Conservation (phyloP, 208 protist genomes). For the Wallacemonas sp. region DNA sequence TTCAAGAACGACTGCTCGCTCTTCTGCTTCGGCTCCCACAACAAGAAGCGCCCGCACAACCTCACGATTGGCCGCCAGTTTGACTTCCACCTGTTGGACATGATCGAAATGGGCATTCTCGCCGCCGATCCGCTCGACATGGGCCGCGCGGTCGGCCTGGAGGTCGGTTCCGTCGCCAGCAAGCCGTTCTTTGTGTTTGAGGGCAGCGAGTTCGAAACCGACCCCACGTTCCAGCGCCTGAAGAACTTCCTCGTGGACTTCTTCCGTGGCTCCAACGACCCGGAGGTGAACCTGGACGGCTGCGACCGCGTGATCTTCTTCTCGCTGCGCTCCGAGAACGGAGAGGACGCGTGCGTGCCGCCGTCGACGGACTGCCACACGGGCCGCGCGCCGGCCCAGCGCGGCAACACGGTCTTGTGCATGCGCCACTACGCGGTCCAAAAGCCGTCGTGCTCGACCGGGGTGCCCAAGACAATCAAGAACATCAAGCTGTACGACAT, state of each 20-base stretch:
- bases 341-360: slow-evolving; percentile 69
- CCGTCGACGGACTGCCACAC: slow-evolving; percentile 75
- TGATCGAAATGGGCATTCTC: slow-evolving; percentile 87
- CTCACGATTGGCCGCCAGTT: slow-evolving; percentile 85
- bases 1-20: slow-evolving; percentile 94
- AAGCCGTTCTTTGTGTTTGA: slow-evolving; percentile 91
- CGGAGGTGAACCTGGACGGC: slow-evolving; percentile 72
- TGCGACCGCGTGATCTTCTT: slow-evolving; percentile 83
- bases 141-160: slow-evolving; percentile 40
- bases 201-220: slow-evolving; percentile 70
- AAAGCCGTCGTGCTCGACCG: slow-evolving; percentile 57
- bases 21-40: slow-evolving; percentile 85
- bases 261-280: slow-evolving; percentile 76
- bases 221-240: slow-evolving; percentile 72
- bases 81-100: slow-evolving; percentile 91
- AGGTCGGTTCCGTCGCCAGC: slow-evolving; percentile 68
- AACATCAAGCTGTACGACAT: slow-evolving; percentile 77
- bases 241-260: slow-evolving; percentile 88
- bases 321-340: slow-evolving; percentile 73
- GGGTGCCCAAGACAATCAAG: slow-evolving; percentile 44
- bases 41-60: slow-evolving; percentile 92
- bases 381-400: slow-evolving; percentile 48
- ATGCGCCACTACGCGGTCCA: slow-evolving; percentile 86
- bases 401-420: slow-evolving; percentile 65
- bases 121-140: slow-evolving; percentile 80